Evolutionary conservation across 1,139 yeast species (phyloP).

Genomic region (Arxiozyma telluris): DNA sequence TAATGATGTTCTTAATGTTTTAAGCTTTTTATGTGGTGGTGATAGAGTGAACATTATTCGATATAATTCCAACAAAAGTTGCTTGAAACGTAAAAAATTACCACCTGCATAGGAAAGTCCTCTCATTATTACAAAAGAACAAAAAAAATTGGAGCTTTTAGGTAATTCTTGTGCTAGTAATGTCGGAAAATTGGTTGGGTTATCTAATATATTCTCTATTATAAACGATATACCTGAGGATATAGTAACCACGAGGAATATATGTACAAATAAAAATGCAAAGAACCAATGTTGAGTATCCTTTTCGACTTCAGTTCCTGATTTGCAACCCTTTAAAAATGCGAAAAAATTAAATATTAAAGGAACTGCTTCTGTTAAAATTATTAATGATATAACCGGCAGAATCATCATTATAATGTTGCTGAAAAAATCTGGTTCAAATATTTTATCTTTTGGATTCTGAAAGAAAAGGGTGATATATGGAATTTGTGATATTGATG

Average conservation of each 20-base stretch:
- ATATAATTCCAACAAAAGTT: constrained; percentile 37
- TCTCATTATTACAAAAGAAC: constrained; percentile 61
- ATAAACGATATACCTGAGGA: constrained; percentile 72
- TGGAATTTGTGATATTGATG: constrained; percentile 57
- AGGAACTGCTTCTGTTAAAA: constrained; percentile 50
- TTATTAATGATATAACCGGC: constrained; percentile 52
- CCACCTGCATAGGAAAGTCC: constrained; percentile 69
- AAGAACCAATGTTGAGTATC: constrained; percentile 62
- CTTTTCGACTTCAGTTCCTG: constrained; percentile 49
- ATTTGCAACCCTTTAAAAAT: constrained; percentile 42
- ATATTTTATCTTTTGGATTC: constrained; percentile 42
- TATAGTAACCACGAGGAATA: constrained; percentile 74
- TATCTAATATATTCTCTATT: constrained; percentile 52
- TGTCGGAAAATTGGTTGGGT: constrained; percentile 65
- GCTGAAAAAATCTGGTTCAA: constrained; percentile 44
- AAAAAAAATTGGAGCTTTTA: constrained; percentile 73
- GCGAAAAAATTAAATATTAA: constrained; percentile 42
- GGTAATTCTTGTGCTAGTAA: constrained; percentile 69
- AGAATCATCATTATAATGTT: constrained; percentile 48
- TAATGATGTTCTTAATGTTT: constrained; percentile 38
- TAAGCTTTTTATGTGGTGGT: constrained; percentile 54
- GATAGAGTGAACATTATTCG: constrained; percentile 35
- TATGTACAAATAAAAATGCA: constrained; percentile 67
- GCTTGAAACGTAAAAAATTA: constrained; percentile 48
- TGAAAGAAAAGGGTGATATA: constrained; percentile 48